Evolutionary conservation across 2,329 filamentous ascomycete genomes (phyloP).

Genomic region (Leptographium wingfieldii): DNA sequence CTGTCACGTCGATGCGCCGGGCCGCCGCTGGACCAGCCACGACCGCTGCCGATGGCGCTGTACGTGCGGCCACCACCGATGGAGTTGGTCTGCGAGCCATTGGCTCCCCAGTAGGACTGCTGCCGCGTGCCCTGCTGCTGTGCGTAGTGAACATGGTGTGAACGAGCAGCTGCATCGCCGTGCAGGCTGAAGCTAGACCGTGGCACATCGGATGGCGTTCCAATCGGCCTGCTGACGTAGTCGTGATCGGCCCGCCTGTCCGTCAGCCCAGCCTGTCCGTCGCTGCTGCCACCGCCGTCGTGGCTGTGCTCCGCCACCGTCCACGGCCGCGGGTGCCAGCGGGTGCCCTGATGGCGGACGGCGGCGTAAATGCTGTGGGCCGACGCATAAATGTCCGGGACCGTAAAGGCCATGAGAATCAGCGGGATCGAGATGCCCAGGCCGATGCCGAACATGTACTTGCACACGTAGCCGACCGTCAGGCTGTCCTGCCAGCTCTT

Average conservation of each 20-base stretch:
- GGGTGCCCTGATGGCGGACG: not conserved
- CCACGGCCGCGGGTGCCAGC: not conserved
- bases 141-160: not conserved
- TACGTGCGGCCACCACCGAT: too few relatives aligned
- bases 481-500: constrained; percentile 29
- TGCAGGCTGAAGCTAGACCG: not conserved
- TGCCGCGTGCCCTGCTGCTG: too few relatives aligned
- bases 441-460: constrained; percentile 25
- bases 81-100: too few relatives aligned
- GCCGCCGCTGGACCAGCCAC: constrained; percentile 2
- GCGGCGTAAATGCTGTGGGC: constrained; percentile 3
- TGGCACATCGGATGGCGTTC: too few relatives aligned
- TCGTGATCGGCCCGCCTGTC: not conserved
- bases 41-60: not conserved
- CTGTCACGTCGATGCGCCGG: not conserved
- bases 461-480: constrained; percentile 16
- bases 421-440: constrained; percentile 26
- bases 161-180: not conserved
- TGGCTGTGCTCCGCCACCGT: not conserved
- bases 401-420: constrained; percentile 24
- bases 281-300: not conserved
- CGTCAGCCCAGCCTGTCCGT: not conserved
- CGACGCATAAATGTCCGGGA: constrained; percentile 20
- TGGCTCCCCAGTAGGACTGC: not conserved
- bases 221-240: too few relatives aligned